These are phyloP conservation scores for Cryphonectria radicalis DNA, from an alignment of 2,329 filamentous ascomycete species.

Conservation along the genomic window DNA sequence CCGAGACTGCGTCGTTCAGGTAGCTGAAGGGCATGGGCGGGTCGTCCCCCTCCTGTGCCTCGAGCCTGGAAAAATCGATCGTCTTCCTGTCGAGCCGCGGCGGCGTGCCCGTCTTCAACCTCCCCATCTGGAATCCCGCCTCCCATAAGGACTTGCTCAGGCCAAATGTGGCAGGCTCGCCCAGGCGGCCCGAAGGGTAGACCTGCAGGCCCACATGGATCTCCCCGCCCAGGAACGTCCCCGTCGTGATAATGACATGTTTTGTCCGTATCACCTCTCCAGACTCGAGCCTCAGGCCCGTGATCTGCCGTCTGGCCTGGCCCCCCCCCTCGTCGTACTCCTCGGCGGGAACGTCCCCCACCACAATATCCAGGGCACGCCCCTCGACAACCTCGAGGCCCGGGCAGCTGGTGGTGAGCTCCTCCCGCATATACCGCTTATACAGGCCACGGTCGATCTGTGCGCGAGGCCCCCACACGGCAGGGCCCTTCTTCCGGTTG, in stretches of 20 bases:
- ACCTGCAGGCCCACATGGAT: constrained; percentile 91
- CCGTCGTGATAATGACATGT: constrained; percentile 91
- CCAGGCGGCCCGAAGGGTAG: constrained; percentile 88
- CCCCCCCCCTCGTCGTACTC: constrained; percentile 58
- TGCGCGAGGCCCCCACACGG: constrained; percentile 94
- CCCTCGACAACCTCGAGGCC: constrained; percentile 82
- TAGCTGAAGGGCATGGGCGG: constrained; percentile 92
- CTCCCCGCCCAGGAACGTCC: constrained; percentile 92
- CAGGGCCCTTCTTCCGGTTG: constrained; percentile 88
- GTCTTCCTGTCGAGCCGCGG: constrained; percentile 81
- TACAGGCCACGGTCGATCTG: constrained; percentile 94
- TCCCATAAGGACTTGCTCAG: constrained; percentile 87
- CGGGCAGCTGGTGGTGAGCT: constrained; percentile 74
- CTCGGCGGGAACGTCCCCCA: constrained; percentile 60
- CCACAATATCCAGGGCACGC: constrained; percentile 89
- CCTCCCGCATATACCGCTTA: constrained; percentile 86
- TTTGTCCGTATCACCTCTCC: constrained; percentile 81
- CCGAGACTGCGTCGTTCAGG: constrained; percentile 76
- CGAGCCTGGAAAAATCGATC: constrained; percentile 76
- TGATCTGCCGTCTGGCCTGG: constrained; percentile 70
- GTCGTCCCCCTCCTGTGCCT: constrained; percentile 79
- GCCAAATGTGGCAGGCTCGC: constrained; percentile 90
- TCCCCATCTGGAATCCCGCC: constrained; percentile 86
- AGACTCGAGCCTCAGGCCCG: constrained; percentile 83
- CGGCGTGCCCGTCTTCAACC: constrained; percentile 94